Conservation (phyloP, 2,329 filamentous ascomycete species). For the Alternaria sp. region DNA sequence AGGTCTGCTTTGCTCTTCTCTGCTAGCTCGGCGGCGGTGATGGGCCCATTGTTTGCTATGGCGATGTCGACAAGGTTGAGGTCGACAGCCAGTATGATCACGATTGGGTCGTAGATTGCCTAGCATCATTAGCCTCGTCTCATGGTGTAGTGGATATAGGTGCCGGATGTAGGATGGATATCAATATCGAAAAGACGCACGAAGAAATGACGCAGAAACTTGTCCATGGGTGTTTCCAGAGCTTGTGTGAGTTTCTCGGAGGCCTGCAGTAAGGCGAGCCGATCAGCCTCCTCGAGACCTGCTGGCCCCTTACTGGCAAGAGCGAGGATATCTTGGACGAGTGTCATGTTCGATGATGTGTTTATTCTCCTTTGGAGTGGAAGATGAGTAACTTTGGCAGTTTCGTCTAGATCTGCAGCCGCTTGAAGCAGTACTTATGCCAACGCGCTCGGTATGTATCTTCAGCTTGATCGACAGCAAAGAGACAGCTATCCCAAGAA, state of each 20-base stretch:
- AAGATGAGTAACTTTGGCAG: not conserved
- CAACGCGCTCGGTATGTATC: not conserved
- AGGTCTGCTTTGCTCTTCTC: constrained; percentile 14
- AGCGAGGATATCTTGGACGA: constrained; percentile 3
- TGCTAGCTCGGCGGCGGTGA: constrained; percentile 14
- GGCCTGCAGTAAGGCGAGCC: constrained; percentile 10
- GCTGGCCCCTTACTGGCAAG: constrained; percentile 2
- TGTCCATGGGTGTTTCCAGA: constrained; percentile 14
- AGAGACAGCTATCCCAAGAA: not conserved
- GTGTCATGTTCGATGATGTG: not conserved
- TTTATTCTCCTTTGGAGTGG: not conserved
- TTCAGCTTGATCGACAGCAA: not conserved
- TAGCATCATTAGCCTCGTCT: not conserved
- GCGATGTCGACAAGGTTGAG: constrained; percentile 22
- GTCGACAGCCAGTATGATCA: constrained; percentile 16
- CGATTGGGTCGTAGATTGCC: not conserved
- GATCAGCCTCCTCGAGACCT: constrained; percentile 12
- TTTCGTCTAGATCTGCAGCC: not conserved
- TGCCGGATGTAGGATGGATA: not conserved
- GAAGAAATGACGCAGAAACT: constrained; percentile 5
- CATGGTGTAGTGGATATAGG: not conserved
- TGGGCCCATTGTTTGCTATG: constrained; percentile 6
- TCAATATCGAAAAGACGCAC: not conserved
- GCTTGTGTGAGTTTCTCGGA: constrained; percentile 7
- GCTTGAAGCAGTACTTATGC: not conserved